These are phyloP conservation scores for Kluyveromyces starmeri DNA, from an alignment of 805 yeast genomes.

Conservation along the genomic window DNA sequence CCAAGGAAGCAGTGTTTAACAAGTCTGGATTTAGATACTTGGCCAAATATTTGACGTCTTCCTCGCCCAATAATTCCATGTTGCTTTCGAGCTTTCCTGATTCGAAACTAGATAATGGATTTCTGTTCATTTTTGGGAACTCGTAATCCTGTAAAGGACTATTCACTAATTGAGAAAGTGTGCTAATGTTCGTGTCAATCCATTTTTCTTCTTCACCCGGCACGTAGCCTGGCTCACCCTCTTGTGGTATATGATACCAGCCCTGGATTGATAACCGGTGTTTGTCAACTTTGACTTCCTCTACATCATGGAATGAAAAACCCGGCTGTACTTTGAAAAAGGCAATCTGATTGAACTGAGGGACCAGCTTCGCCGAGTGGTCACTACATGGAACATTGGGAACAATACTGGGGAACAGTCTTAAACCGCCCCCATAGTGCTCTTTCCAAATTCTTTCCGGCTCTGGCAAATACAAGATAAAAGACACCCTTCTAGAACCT, in stretches of 20 bases:
- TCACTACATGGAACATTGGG: constrained; percentile 89
- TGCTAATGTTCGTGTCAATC: constrained; percentile 58
- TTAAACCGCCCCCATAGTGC: constrained; percentile 85
- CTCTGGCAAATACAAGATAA: constrained; percentile 85
- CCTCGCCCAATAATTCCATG: constrained; percentile 21
- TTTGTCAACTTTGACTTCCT: constrained; percentile 87
- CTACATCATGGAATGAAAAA: constrained; percentile 93
- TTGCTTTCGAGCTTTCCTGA: constrained; percentile 6
- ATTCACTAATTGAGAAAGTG: constrained; percentile 71
- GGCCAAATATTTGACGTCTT: constrained; percentile 42
- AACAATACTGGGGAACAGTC: constrained; percentile 76
- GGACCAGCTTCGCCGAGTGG: constrained; percentile 58
- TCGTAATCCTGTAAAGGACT: constrained; percentile 71
- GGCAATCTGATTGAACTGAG: constrained; percentile 93
- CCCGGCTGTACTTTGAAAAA: constrained; percentile 97
- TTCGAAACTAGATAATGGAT: constrained; percentile 27
- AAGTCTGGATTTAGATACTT: constrained; percentile 50
- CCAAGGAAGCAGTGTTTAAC: constrained; percentile 33
- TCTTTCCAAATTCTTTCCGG: constrained; percentile 87
- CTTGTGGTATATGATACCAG: constrained; percentile 97
- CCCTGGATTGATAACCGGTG: constrained; percentile 93
- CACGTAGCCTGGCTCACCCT: constrained; percentile 77
- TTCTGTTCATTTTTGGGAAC: constrained; percentile 59
- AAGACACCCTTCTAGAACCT: constrained; percentile 88
- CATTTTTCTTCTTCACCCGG: constrained; percentile 68